A percentile compares a stretch with the other conserved stretches of the same genome.
These are phyloP conservation scores for Durusdinium trenchii DNA, from an alignment of 73 alveolate genomes.

Conservation along the genomic window DNA sequence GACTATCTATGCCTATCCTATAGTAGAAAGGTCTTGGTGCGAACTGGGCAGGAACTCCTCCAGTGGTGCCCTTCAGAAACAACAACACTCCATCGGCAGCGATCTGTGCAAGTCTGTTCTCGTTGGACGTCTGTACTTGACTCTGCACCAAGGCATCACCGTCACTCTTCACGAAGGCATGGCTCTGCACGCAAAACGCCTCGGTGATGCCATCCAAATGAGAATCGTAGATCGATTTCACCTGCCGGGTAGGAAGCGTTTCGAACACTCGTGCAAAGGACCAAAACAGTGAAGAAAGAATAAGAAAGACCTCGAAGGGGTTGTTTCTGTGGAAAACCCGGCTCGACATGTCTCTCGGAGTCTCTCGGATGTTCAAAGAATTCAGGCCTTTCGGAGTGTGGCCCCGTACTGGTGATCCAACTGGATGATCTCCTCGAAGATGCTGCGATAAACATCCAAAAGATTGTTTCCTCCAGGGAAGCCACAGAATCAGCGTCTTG, in stretches of 20 bases:
- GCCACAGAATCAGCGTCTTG: too few species aligned
- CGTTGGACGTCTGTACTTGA: too few species aligned
- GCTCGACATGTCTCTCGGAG: too few species aligned
- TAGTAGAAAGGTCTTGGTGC: too few species aligned
- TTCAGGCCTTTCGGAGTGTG: not conserved
- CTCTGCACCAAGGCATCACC: not conserved
- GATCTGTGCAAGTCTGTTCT: not conserved
- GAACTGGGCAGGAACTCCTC: too few species aligned
- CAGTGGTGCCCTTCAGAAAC: not conserved
- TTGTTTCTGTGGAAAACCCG: not conserved
- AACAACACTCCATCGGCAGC: not conserved
- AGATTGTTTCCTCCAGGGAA: slow-evolving; percentile 27
- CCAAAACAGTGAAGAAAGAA: not conserved
- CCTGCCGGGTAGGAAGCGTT: not conserved
- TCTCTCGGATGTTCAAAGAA: too few species aligned
- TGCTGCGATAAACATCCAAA: slow-evolving; percentile 35
- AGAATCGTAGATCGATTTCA: slow-evolving; percentile 60
- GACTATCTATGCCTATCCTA: too few species aligned
- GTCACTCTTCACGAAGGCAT: not conserved
- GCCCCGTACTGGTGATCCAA: slow-evolving; percentile 60
- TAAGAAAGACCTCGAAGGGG: not conserved
- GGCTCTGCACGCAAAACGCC: not conserved
- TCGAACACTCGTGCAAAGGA: not conserved
- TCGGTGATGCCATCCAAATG: slow-evolving; percentile 42
- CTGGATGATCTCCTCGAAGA: slow-evolving; percentile 42